Percentiles rank a stretch among this genome's conserved stretches.
These are phyloP conservation scores for Artemisia tridentata DNA, from an alignment of 129 eudicot species.

Conservation along the genomic window DNA sequence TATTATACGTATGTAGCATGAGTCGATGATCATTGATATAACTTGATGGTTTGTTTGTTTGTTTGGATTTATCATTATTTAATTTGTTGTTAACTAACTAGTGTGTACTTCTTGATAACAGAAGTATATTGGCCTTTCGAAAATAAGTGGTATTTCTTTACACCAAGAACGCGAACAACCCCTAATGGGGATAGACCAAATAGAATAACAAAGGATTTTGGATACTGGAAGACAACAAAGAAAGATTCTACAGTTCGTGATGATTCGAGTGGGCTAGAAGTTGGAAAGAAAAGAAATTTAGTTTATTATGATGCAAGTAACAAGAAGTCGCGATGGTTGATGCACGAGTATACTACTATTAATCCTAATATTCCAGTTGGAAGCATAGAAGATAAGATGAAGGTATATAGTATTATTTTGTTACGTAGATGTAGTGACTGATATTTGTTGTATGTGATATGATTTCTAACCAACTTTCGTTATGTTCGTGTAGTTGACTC, in stretches of 20 bases:
- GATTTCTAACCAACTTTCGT: not conserved
- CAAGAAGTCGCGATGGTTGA: not conserved
- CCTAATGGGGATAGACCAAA: not conserved
- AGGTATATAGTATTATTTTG: too few relatives aligned
- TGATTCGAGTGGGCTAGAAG: not conserved
- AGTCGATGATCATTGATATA: too few relatives aligned
- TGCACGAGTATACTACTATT: not conserved
- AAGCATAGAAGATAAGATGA: not conserved
- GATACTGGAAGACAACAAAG: slow-evolving; percentile 16
- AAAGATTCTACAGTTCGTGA: not conserved
- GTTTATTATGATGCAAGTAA: not conserved
- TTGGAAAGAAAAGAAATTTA: slow-evolving; percentile 15
- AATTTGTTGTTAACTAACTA: not conserved
- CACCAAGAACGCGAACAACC: slow-evolving; percentile 4
- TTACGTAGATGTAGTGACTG: not conserved
- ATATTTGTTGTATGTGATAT: not conserved
- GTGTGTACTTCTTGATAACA: not conserved
- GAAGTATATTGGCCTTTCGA: not conserved
- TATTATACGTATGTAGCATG: not conserved
- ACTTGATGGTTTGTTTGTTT: not conserved
- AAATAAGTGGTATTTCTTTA: slow-evolving; percentile 14
- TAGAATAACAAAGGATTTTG: slow-evolving; percentile 1
- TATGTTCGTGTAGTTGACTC: not conserved
- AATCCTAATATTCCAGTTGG: not conserved
- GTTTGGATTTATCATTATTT: not conserved